Percentiles rank a stretch among this genome's conserved stretches.
These are phyloP conservation scores for Penicillium oxalicum DNA, from an alignment of 2,329 filamentous ascomycete species.

Conservation along the genomic window DNA sequence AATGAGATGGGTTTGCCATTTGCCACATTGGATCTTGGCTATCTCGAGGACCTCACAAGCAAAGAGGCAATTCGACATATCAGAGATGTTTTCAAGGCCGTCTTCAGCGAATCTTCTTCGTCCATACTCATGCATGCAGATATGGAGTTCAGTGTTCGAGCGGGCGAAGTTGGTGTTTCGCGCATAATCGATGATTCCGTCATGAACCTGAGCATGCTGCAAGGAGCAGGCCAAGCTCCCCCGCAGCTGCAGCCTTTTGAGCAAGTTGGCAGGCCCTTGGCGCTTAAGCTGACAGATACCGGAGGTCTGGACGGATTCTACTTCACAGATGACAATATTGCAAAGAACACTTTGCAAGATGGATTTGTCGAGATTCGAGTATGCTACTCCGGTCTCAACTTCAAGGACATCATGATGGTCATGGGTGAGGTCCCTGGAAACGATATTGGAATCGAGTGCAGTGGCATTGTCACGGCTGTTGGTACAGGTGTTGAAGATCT, in stretches of 20 bases:
- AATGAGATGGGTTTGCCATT: constrained; percentile 20
- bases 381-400: constrained; percentile 22
- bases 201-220: constrained; percentile 20
- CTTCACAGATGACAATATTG: constrained; percentile 21
- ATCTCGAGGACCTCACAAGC: constrained; percentile 14
- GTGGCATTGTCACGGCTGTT: constrained; percentile 28
- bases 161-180: constrained; percentile 17
- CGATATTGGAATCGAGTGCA: constrained; percentile 38
- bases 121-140: constrained; percentile 16
- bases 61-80: constrained; percentile 15
- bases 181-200: constrained; percentile 17
- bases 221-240: constrained; percentile 17
- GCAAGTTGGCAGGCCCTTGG: constrained; percentile 16
- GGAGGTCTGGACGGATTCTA: constrained; percentile 20
- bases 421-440: constrained; percentile 26
- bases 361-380: constrained; percentile 21
- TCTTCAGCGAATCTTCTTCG: constrained; percentile 9
- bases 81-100: constrained; percentile 14
- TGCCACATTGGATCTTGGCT: constrained; percentile 17
- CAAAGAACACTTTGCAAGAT: constrained; percentile 7
- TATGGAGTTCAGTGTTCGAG: constrained; percentile 19
- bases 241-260: constrained; percentile 20
- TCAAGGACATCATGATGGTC: constrained; percentile 42
- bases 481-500: constrained; percentile 28
- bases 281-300: constrained; percentile 11